These are phyloP conservation scores for Trichoderma sp. DNA, from an alignment of 2,329 filamentous ascomycete genomes.

Conservation along the genomic window DNA sequence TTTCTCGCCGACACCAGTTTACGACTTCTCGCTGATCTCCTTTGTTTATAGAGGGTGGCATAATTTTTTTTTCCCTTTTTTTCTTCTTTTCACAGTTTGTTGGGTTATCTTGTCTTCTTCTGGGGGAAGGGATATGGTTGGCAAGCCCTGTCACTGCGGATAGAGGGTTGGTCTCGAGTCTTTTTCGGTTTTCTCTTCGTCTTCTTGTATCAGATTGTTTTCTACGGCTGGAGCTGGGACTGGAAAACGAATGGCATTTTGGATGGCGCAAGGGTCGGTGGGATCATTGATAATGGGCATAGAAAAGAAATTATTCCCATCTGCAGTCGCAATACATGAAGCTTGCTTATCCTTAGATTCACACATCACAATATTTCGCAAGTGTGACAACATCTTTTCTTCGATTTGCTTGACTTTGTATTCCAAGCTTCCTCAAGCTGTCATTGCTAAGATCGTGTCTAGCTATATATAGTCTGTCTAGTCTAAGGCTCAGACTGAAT, in stretches of 20 bases:
- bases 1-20: not conserved
- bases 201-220: not conserved
- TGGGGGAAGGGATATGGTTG: conserved; percentile 2
- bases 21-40: conserved; percentile 9
- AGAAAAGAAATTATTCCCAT: not conserved
- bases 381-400: not conserved
- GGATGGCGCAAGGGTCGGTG: conserved; percentile 1
- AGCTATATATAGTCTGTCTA: conserved; percentile 3
- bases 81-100: not conserved
- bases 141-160: not conserved
- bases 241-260: conserved; percentile 5
- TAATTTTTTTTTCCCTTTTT: not conserved
- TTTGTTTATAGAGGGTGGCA: conserved; percentile 7
- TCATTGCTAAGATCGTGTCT: conserved; percentile 6
- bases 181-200: not conserved
- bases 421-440: not conserved
- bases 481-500: conserved; percentile 16
- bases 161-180: not conserved
- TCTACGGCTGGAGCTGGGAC: not conserved
- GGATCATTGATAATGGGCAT: not conserved
- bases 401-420: not conserved
- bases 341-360: not conserved
- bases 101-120: not conserved
- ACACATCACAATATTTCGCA: not conserved
- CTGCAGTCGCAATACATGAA: not conserved